A percentile compares a stretch with the other conserved stretches of the same genome.
Conservation (phyloP, 192 early-diverging fungal genomes). For the Chytriomyces sp. region DNA sequence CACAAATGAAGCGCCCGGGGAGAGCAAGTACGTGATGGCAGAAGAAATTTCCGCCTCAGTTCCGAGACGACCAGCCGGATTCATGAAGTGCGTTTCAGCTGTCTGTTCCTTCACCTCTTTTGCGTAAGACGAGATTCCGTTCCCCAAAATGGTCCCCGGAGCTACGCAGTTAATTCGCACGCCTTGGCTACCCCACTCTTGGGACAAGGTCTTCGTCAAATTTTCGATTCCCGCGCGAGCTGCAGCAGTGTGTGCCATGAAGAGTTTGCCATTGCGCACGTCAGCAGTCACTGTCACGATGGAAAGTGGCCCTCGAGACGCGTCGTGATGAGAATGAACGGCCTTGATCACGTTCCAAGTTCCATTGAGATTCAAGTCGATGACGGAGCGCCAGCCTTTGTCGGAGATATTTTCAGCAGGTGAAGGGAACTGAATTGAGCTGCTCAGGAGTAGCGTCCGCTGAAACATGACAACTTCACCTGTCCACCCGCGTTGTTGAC, state of each 20-base stretch:
- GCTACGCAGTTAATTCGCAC: constrained; percentile 60
- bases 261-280: constrained; percentile 25
- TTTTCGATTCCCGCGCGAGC: constrained; percentile 58
- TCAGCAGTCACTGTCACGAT: constrained; percentile 58
- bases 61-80: constrained; percentile 49
- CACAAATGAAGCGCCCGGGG: constrained; percentile 52
- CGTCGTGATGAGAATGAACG: constrained; percentile 44
- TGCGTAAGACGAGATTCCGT: constrained; percentile 55
- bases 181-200: constrained; percentile 52
- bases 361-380: constrained; percentile 56
- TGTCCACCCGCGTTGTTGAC: constrained; percentile 40
- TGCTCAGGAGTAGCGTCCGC: background rate
- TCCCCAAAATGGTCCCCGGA: constrained; percentile 55
- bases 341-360: constrained; percentile 56
- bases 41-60: constrained; percentile 57
- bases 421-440: constrained; percentile 12
- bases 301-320: constrained; percentile 30
- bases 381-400: constrained; percentile 40
- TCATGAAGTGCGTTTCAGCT: constrained; percentile 33
- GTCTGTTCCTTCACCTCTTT: constrained; percentile 38
- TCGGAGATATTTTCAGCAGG: constrained; percentile 37
- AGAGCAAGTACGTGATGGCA: constrained; percentile 53
- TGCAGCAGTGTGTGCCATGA: constrained; percentile 47
- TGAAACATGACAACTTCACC: background rate
- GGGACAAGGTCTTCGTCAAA: constrained; percentile 53